Percentiles rank a stretch among this genome's conserved stretches.
phyloP scores from a whole-genome alignment of 176 grass and related monocot genomes.

The Otatea glauca region DNA sequence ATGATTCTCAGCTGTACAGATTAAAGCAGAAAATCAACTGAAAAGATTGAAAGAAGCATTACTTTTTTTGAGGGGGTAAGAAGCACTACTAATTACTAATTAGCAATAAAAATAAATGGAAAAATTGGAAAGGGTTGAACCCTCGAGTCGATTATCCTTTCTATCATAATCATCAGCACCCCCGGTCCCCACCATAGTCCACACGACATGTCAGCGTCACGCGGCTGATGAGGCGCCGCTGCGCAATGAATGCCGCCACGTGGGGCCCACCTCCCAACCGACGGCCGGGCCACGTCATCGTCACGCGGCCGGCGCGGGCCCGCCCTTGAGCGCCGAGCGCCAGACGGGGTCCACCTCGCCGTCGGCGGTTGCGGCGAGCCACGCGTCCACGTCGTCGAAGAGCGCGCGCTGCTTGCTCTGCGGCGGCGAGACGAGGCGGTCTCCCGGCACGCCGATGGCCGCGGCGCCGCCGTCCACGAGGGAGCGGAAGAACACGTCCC shows the following conservation, averaged over 20 bases:
- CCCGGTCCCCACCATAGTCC: not conserved
- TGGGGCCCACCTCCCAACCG: not conserved
- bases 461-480: constrained; percentile 61
- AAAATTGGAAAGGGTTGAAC: not conserved
- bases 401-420: constrained; percentile 44
- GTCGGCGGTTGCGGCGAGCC: constrained; percentile 49
- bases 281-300: not conserved
- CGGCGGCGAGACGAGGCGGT: constrained; percentile 55
- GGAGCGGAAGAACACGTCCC: constrained; percentile 84
- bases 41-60: not conserved
- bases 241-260: constrained; percentile 22
- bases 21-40: not conserved
- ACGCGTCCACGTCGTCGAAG: constrained; percentile 64
- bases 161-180: constrained; percentile 10
- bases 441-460: constrained; percentile 63
- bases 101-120: not conserved
- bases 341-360: constrained; percentile 65
- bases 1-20: not conserved
- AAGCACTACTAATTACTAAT: not conserved
- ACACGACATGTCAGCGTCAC: constrained; percentile 32
- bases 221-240: not conserved
- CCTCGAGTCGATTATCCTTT: not conserved
- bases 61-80: too few species aligned
- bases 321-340: constrained; percentile 54
- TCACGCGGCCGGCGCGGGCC: constrained; percentile 31